phyloP scores from a whole-genome alignment of 192 early-diverging fungal genomes.

The Coemansia sp. region DNA sequence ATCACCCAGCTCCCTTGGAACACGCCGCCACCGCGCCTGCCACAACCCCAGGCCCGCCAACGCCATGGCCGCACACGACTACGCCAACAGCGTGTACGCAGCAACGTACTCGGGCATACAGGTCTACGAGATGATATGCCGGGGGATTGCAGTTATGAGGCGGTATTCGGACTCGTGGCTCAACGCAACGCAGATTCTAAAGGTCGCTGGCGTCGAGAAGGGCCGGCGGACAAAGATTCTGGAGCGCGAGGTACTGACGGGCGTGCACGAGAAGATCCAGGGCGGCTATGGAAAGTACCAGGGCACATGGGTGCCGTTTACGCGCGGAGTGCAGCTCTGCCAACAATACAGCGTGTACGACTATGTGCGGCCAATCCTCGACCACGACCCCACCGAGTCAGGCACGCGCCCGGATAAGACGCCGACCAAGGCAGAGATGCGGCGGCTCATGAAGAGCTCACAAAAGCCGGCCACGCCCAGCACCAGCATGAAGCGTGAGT shows the following conservation, averaged over 20 bases:
- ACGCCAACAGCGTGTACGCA: conserved; percentile 57
- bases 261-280: conserved; percentile 92
- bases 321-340: conserved; percentile 74
- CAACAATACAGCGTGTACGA: conserved; percentile 71
- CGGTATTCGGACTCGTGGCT: conserved; percentile 81
- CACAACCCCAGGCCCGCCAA: too few relatives aligned
- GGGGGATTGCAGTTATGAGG: conserved; percentile 70
- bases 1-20: too few relatives aligned
- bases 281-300: conserved; percentile 99
- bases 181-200: conserved; percentile 97
- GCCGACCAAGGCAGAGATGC: conserved; percentile 52
- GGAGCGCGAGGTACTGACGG: conserved; percentile 83
- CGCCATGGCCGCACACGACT: conserved; percentile 15
- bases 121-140: conserved; percentile 91
- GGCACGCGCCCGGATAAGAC: conserved; percentile 48
- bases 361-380: conserved; percentile 70
- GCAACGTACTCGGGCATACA: conserved; percentile 92
- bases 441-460: conserved; percentile 19
- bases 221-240: conserved; percentile 86
- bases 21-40: too few relatives aligned
- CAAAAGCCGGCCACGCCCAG: conserved; percentile 15
- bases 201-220: conserved; percentile 94
- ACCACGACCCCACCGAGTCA: conserved; percentile 62
- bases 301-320: conserved; percentile 88
- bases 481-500: conserved; percentile 9